These are phyloP conservation scores for Tricholomella constricta DNA, from an alignment of 768 basidiomycete genomes.

Conservation along the genomic window DNA sequence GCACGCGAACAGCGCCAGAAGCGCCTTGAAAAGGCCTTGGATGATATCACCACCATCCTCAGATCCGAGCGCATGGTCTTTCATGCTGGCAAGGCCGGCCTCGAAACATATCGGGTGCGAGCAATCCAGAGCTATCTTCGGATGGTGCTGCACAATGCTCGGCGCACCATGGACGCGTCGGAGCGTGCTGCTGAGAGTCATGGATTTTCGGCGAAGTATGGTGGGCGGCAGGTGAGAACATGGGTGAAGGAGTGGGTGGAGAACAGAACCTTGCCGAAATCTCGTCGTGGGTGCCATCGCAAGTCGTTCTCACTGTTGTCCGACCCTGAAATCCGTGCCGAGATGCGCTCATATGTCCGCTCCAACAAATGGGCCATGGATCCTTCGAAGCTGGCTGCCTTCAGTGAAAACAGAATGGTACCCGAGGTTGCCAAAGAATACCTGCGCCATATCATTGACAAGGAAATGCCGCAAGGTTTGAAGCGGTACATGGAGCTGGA, in stretches of 20 bases:
- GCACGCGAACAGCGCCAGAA: neutral
- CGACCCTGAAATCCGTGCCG: constrained; percentile 28
- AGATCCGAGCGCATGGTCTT: constrained; percentile 14
- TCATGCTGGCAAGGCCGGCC: constrained; percentile 14
- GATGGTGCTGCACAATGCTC: constrained; percentile 21
- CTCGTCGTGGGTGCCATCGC: constrained; percentile 24
- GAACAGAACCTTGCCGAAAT: constrained; percentile 23
- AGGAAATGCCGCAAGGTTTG: constrained; percentile 37
- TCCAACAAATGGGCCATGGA: constrained; percentile 39
- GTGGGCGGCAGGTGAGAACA: constrained; percentile 5
- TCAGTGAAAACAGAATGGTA: constrained; percentile 24
- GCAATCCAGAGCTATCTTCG: constrained; percentile 23
- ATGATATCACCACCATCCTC: constrained; percentile 16
- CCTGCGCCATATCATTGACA: constrained; percentile 23
- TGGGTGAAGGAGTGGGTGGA: constrained; percentile 22
- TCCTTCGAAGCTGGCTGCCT: constrained; percentile 31
- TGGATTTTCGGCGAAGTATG: constrained; percentile 17
- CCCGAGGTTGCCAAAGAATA: constrained; percentile 31
- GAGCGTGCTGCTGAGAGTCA: constrained; percentile 22
- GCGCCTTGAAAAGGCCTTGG: neutral
- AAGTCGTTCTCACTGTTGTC: constrained; percentile 29
- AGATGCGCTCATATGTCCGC: constrained; percentile 29
- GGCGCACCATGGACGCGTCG: constrained; percentile 21
- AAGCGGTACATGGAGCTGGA: constrained; percentile 35
- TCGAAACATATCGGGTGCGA: constrained; percentile 23